Evolutionary conservation across 2,329 filamentous ascomycete species (phyloP).

Genomic region (Lachnellula willkommii): DNA sequence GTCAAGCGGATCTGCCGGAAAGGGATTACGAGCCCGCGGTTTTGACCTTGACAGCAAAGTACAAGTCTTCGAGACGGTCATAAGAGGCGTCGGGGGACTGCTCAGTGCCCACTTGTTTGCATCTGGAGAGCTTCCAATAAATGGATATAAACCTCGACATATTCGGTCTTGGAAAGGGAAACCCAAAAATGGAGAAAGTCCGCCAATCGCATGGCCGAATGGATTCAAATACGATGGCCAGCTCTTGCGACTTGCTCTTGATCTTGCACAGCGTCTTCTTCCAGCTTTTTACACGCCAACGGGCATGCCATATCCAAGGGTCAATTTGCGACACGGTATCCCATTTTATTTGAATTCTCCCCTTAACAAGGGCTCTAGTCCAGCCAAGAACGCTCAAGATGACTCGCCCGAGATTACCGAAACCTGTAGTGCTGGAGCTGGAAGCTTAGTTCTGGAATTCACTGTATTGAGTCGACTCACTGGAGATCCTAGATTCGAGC

Average conservation of each 20-base stretch:
- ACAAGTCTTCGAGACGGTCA: conserved; percentile 97
- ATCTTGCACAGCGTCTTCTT: conserved; percentile 76
- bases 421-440: conserved; percentile 95
- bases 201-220: conserved; percentile 65
- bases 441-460: conserved; percentile 89
- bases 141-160: conserved; percentile 58
- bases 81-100: conserved; percentile 83
- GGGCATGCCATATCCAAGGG: conserved; percentile 87
- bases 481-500: conserved; percentile 81
- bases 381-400: conserved; percentile 34
- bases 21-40: conserved; percentile 67
- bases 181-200: conserved; percentile 41
- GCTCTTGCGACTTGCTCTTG: conserved; percentile 78
- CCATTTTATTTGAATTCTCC: conserved; percentile 89
- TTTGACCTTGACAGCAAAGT: conserved; percentile 98
- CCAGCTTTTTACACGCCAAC: conserved; percentile 90
- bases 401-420: conserved; percentile 70
- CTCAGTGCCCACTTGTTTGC: conserved; percentile 93
- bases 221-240: conserved; percentile 85
- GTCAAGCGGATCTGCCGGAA: conserved; percentile 58
- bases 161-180: conserved; percentile 22
- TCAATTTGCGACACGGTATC: conserved; percentile 85
- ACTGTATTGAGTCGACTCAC: conserved; percentile 84
- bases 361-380: conserved; percentile 54
- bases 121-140: conserved; percentile 80